Conservation (phyloP, 2,329 filamentous ascomycete genomes). For the Pyrenophora teres region DNA sequence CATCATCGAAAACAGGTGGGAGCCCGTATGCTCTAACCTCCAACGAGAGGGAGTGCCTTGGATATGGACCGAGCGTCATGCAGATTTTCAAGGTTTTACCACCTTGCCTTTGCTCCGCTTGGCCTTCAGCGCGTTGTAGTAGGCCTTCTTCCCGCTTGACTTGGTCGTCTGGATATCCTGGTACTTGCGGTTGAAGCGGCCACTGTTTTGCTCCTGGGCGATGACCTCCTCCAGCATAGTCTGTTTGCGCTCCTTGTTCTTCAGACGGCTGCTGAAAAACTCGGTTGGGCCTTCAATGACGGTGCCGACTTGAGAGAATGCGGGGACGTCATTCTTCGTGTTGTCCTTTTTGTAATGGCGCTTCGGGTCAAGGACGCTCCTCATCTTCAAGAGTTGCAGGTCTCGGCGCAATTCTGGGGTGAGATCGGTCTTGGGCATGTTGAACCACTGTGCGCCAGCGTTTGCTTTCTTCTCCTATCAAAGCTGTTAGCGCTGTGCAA, state of each 20-base stretch:
- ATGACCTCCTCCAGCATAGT: conserved; percentile 87
- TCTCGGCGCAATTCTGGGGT: conserved; percentile 88
- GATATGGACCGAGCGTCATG: neutral
- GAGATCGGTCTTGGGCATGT: conserved; percentile 81
- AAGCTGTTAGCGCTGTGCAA: conserved; percentile 28
- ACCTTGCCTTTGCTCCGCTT: conserved; percentile 54
- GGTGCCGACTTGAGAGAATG: conserved; percentile 87
- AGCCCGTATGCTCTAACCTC: neutral
- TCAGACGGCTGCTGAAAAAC: conserved; percentile 78
- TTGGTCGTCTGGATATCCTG: conserved; percentile 81
- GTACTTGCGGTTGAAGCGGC: conserved; percentile 86
- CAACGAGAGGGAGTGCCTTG: neutral
- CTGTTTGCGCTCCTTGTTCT: conserved; percentile 84
- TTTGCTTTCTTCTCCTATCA: conserved; percentile 64
- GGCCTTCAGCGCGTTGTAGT: conserved; percentile 79
- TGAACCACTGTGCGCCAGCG: conserved; percentile 83
- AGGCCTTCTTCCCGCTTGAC: conserved; percentile 83
- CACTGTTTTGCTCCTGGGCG: conserved; percentile 65
- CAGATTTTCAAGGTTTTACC: conserved; percentile 39
- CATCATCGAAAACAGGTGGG: neutral
- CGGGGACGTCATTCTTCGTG: conserved; percentile 71
- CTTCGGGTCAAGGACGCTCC: conserved; percentile 85
- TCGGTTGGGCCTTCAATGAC: conserved; percentile 88
- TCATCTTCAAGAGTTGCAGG: conserved; percentile 86
- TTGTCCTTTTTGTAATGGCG: conserved; percentile 87